These are phyloP conservation scores for Rhododendron ovatum DNA, from an alignment of 148 eudicot genomes.

Conservation along the genomic window DNA sequence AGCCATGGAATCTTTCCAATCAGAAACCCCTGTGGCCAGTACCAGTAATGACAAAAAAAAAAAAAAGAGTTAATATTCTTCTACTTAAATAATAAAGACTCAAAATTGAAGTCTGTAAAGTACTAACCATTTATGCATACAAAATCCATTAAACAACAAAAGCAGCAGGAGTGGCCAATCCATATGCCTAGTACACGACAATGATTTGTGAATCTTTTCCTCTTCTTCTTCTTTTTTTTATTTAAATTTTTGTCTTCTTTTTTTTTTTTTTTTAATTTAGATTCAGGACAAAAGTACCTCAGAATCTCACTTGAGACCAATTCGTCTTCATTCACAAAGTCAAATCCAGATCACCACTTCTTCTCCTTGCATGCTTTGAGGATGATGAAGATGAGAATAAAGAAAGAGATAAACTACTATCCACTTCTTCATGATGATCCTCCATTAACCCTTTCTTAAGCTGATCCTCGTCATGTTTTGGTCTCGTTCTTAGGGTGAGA, in stretches of 20 bases:
- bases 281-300: constrained; percentile 23
- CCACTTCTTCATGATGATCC: constrained; percentile 4
- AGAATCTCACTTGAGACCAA: constrained; percentile 50
- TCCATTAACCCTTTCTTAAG: constrained; percentile 8
- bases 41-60: background rate
- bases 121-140: background rate
- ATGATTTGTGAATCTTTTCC: background rate
- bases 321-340: constrained; percentile 62
- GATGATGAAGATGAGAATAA: constrained; percentile 32
- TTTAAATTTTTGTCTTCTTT: too few species aligned
- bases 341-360: constrained; percentile 52
- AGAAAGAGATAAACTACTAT: constrained; percentile 26
- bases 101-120: background rate
- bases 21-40: background rate
- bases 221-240: background rate
- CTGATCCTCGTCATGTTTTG: constrained; percentile 7
- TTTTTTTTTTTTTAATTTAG: background rate
- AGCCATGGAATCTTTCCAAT: background rate
- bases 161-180: background rate
- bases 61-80: background rate
- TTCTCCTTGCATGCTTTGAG: constrained; percentile 23
- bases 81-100: background rate
- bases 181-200: constrained; percentile 10
- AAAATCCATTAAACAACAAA: background rate
- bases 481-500: constrained; percentile 36